Evolutionary conservation across 129 eudicot species (phyloP), one percentile per base, ranked within the genome.

Genomic region (Artemisia argyi): DNA sequence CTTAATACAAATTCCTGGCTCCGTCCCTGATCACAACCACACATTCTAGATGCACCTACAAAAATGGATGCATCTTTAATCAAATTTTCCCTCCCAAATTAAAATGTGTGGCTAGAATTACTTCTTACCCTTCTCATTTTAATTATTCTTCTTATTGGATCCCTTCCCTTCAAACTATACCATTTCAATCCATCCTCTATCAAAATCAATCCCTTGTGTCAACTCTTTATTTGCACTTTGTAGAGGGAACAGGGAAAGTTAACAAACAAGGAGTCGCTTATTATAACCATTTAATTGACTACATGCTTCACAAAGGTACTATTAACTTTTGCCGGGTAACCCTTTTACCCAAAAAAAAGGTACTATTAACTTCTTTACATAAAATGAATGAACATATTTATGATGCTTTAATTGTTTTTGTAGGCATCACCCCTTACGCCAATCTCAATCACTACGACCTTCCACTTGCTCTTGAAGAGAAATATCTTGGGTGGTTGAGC

Each of bases 371-470:
- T 17, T 15, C 1, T 6, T 28, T 3, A 26, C 14, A 26, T 10
- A 8, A 30, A 3, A 32, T 7, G 39, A 30, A 12, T 24, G 2
- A 6, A 60, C n/a, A 32, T 3, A 63, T 28, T 7, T 2, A 26
- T 17, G 18, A 16, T 61, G 32, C 61, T 26, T 26, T 61, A 59
- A 49, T 54, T 52, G 61, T 58, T n/a, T n/a, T n/a, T 78, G 77
- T 78, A 91, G 92, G 97, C 53, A 88, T 91, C 35, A 84, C 89
- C 13, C 97, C 97, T 17, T 91, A 86, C 65, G 96, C 97, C 11
- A 91, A 91, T 84, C 92, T 91, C 2, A 82, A 88, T 84, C 97
- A 91, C 74, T 91, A 91, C 60, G 97, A 92, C 68, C 87, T 92
- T 53, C 97, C 97, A 5, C 91, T 82, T 57, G 96, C 89, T 16